Evolutionary conservation across 2,329 filamentous ascomycete species (phyloP), one percentile per base, ranked within the genome.

Genomic region (Passalora sequoiae): DNA sequence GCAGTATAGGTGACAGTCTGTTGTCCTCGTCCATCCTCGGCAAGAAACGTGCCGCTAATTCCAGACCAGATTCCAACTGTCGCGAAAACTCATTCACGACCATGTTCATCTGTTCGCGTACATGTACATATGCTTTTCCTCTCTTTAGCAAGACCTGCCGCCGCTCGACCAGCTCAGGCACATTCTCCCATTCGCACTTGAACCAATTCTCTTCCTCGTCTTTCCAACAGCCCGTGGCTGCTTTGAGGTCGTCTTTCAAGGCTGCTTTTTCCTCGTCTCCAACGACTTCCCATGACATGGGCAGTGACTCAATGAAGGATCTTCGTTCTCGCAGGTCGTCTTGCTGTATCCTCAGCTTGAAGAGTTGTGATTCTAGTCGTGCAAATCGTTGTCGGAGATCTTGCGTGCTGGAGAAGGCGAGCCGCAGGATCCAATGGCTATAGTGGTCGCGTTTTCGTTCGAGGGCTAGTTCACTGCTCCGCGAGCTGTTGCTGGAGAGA

Each of bases 391-490:
- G 78, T 30, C 92, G 81, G 27, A 97, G 73, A 59, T 98, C 92
- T 61, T 95, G 89, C 0, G 91, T 96, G 2, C 84, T 81, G 1
- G 89, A 82, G 61, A 98, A 98, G 1, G 92, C 92, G 31, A 98
- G 78, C 0, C 92, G 82, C 4, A 98, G 77, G 49, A 97, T 98
- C 64, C 96, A 98, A 66, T 98, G 92, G 43, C 86, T 92, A 68
- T 97, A 98, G 68, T 98, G 92, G 58, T 98, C 92, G 63, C 92
- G 94, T 65, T 91, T 86, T 20, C 91, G 78, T 68, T 98, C 87
- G 24, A 78, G 69, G 17, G 78, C 75, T 10, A 91, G 68, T 21
- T 72, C 71, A 8, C 67, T 66, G 10, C 71, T 70, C 16, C 72
- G 69, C 1, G 86, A 86, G 43, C 79, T 83, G 60, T 89, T 91